Conservation (phyloP, 179 eudicot species). For the Spergularia azorica region DNA sequence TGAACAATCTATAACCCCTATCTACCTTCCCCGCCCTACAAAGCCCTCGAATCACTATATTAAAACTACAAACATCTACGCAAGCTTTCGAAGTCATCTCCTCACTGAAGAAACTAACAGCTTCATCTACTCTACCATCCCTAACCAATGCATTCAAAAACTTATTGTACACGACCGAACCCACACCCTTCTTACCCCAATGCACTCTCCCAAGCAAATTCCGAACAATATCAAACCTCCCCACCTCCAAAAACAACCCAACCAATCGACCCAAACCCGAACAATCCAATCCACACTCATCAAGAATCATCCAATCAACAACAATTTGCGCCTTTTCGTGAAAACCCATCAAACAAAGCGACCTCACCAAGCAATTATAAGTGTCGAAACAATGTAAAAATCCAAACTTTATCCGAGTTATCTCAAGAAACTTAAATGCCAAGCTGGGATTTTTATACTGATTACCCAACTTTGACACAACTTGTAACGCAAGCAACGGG, state of each 20-base stretch:
- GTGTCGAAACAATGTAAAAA: slow-evolving; percentile 44
- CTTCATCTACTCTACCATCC: slow-evolving; percentile 58
- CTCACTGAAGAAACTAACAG: slow-evolving; percentile 61
- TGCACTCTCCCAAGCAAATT: slow-evolving; percentile 46
- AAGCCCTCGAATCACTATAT: slow-evolving; percentile 72
- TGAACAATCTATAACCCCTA: slow-evolving; percentile 52
- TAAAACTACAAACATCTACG: slow-evolving; percentile 67
- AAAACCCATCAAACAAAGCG: slow-evolving; percentile 56
- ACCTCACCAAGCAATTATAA: slow-evolving; percentile 56
- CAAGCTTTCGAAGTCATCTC: slow-evolving; percentile 37
- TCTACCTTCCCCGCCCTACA: slow-evolving; percentile 59
- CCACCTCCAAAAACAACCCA: slow-evolving; percentile 49
- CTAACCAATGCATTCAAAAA: slow-evolving; percentile 55
- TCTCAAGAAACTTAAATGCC: slow-evolving; percentile 66
- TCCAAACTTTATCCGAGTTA: slow-evolving; percentile 47
- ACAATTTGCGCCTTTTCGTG: slow-evolving; percentile 56
- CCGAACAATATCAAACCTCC: slow-evolving; percentile 51
- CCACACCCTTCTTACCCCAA: slow-evolving; percentile 29
- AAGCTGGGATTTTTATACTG: slow-evolving; percentile 38
- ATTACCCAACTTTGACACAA: slow-evolving; percentile 39
- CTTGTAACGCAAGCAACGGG: slow-evolving; percentile 55
- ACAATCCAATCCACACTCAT: slow-evolving; percentile 53
- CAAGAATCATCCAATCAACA: slow-evolving; percentile 59
- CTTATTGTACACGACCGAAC: slow-evolving; percentile 57
- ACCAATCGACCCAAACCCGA: slow-evolving; percentile 41